Evolutionary conservation across 306 rosid species (phyloP).

Genomic region (Malus orientalis): DNA sequence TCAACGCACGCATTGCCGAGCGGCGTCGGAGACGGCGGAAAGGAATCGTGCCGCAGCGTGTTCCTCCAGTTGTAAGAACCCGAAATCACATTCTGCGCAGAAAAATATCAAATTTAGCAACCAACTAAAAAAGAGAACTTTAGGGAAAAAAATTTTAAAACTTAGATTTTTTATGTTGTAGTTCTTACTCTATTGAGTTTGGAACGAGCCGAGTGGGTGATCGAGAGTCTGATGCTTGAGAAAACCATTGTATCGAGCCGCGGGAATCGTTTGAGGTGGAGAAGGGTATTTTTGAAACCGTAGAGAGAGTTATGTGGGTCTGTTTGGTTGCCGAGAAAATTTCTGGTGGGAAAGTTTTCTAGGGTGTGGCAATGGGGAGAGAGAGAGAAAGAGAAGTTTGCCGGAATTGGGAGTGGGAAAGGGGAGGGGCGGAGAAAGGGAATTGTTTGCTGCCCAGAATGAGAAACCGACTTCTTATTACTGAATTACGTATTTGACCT

Average conservation of each 20-base stretch:
- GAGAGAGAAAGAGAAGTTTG: not conserved
- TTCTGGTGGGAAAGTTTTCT: not conserved
- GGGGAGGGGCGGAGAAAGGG: not conserved
- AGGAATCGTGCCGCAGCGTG: not conserved
- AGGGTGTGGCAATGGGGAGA: not conserved
- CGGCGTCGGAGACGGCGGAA: not conserved
- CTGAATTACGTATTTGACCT: not conserved
- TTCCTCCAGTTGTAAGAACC: conserved; percentile 12
- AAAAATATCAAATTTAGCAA: not conserved
- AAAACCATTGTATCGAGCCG: conserved; percentile 13
- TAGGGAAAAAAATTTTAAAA: not conserved
- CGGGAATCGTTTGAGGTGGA: not conserved
- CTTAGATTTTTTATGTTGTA: not conserved
- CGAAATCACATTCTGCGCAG: conserved; percentile 11
- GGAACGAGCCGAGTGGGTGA: conserved; percentile 22
- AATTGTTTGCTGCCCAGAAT: not conserved
- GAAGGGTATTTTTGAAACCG: not conserved
- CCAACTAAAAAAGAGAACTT: not conserved
- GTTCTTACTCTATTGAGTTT: conserved; percentile 9
- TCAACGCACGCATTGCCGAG: not conserved
- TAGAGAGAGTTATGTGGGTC: not conserved
- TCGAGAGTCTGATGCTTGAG: conserved; percentile 21
- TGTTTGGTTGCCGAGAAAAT: not conserved
- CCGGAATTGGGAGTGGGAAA: not conserved
- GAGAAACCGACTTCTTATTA: not conserved